Percentiles rank a stretch among this genome's conserved stretches.
Conservation (phyloP, 2,329 filamentous ascomycete species). For the Pseudogymnoascus sp. region DNA sequence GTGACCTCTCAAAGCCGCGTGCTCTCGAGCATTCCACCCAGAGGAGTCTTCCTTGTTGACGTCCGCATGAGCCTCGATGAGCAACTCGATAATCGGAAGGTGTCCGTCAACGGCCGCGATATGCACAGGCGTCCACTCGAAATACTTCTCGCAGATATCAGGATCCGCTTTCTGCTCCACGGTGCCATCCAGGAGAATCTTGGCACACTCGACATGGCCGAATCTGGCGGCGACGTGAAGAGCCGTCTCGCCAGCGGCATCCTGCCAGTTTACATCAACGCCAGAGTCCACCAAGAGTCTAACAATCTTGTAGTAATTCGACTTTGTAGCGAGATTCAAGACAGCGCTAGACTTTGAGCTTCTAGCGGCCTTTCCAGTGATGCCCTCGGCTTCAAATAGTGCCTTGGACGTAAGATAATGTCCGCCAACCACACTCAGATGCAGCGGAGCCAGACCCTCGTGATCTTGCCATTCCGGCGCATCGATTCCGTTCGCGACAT, state of each 20-base stretch:
- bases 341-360: conserved; percentile 76
- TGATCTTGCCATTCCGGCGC: conserved; percentile 83
- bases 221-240: conserved; percentile 87
- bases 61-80: conserved; percentile 73
- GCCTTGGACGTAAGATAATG: conserved; percentile 79
- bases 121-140: conserved; percentile 92
- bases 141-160: conserved; percentile 73
- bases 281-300: conserved; percentile 81
- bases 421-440: conserved; percentile 85
- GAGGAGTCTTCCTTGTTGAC: conserved; percentile 71
- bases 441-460: conserved; percentile 84
- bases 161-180: conserved; percentile 65
- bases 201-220: conserved; percentile 74
- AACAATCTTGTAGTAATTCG: conserved; percentile 79
- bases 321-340: conserved; percentile 78
- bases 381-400: conserved; percentile 71
- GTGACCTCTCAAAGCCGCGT: conserved; percentile 84
- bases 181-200: conserved; percentile 65
- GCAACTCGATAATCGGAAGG: conserved; percentile 63
- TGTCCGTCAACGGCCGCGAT: conserved; percentile 88
- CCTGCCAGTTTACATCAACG: conserved; percentile 88
- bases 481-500: conserved; percentile 80
- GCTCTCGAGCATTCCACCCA: conserved; percentile 90
- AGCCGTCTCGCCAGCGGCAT: conserved; percentile 83
- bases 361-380: conserved; percentile 28